Percentiles rank a stretch among this genome's conserved stretches.
phyloP scores from a whole-genome alignment of 768 basidiomycete species.

The Pleurotus pulmonarius region DNA sequence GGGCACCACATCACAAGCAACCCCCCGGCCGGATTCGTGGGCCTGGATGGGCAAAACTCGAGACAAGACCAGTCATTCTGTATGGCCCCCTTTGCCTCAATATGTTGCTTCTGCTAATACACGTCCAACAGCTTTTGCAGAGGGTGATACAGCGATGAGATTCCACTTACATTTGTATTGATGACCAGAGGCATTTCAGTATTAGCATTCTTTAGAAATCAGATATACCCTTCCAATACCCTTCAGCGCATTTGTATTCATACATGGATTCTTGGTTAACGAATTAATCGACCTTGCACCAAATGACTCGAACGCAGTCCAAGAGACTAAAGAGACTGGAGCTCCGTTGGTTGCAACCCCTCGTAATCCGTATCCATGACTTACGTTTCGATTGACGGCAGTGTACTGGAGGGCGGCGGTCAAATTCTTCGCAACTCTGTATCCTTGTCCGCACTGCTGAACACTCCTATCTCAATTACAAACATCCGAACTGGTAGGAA shows the following conservation, averaged over 20 bases:
- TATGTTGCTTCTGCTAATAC: not conserved
- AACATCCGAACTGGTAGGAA: constrained; percentile 57
- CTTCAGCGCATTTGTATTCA: constrained; percentile 7
- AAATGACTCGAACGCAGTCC: not conserved
- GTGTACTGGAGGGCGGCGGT: constrained; percentile 59
- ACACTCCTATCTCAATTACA: constrained; percentile 54
- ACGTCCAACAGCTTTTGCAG: not conserved
- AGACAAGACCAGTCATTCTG: constrained; percentile 7
- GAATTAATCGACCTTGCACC: too few species aligned
- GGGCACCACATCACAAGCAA: constrained; percentile 36
- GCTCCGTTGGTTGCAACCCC: not conserved
- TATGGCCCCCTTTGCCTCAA: not conserved
- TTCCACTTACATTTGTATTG: not conserved
- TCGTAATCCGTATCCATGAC: not conserved
- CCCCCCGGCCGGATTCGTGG: constrained; percentile 62
- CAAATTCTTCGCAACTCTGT: constrained; percentile 72
- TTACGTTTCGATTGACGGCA: constrained; percentile 37
- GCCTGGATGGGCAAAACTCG: constrained; percentile 5
- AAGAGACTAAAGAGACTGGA: not conserved
- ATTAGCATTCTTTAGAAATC: not conserved
- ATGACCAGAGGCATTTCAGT: not conserved
- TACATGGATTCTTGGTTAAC: not conserved
- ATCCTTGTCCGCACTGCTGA: constrained; percentile 60
- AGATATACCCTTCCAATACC: constrained; percentile 7
- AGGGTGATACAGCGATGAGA: not conserved